Evolutionary conservation across 495 filamentous ascomycete species (phyloP).

Genomic region (Penicillium coffeae): DNA sequence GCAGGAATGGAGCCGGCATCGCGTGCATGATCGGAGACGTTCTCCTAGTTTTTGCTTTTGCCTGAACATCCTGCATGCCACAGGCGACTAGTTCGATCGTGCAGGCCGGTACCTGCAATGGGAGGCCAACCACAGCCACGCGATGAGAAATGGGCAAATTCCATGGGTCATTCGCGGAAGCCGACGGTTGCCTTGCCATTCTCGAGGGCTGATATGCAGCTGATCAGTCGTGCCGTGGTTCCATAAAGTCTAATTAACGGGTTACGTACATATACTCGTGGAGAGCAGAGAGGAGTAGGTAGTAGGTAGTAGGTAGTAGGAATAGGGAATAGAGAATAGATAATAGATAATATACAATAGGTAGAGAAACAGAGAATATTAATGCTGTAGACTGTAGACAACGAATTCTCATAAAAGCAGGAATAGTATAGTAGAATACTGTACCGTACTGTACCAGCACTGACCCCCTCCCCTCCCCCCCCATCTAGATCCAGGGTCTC

Average conservation of each 20-base stretch:
- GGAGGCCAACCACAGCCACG: neutral
- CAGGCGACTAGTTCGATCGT: slow-evolving; percentile 1
- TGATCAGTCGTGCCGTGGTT: neutral
- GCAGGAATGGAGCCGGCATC: slow-evolving; percentile 4
- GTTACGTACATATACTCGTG: too few species aligned
- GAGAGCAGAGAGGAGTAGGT: too few species aligned
- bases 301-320: too few species aligned
- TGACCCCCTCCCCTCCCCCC: slow-evolving; percentile 23
- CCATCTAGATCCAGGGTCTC: slow-evolving; percentile 32
- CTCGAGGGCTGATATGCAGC: neutral
- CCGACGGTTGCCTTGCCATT: slow-evolving; percentile 5
- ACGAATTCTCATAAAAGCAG: too few species aligned
- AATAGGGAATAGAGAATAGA: too few species aligned
- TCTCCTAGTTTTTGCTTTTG: slow-evolving; percentile 8
- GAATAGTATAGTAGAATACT: too few species aligned
- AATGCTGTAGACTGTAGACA: too few species aligned
- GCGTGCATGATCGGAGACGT: slow-evolving; percentile 21
- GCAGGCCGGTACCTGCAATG: slow-evolving; percentile 2
- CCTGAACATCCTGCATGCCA: neutral
- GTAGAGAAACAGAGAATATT: too few species aligned
- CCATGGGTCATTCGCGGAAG: neutral
- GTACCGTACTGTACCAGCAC: slow-evolving; percentile 12
- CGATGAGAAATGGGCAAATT: neutral
- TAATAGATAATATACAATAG: too few species aligned
- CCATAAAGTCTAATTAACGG: too few species aligned